Evolutionary conservation across 2,329 filamentous ascomycete species (phyloP), one percentile per base, ranked within the genome.

Genomic region (Epichloe aotearoae): DNA sequence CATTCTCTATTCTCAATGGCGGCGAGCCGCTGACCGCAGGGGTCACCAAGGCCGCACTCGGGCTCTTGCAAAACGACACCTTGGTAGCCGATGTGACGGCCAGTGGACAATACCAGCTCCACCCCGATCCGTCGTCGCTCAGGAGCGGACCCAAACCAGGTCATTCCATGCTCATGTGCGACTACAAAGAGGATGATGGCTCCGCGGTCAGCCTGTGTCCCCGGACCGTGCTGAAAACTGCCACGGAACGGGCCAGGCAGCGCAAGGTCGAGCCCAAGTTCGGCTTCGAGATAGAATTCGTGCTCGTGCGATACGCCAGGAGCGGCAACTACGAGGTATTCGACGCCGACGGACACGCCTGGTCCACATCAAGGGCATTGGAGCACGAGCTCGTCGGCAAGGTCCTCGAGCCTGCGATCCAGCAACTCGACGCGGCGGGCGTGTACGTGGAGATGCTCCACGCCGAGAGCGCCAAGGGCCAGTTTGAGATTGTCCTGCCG

Each of bases 221-320:
- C 1, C 75, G 86, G 50, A 71, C 79, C 41, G 62, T 83, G 51
- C 69, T 94, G 50, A 69, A 78, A 50, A 70, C 66, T 3, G 70
- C 81, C 0, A 61, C 83, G 1, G 68, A 74, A 0, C 66, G 68
- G 5, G 75, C 84, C 0, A 67, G 73, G 11, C 58, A 66, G 2
- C 69, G 77, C 38, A 71, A 73, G 1, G 69, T 88, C 2, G 65
- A 72, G 3, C 79, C 89, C 46, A 70, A 83, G 0, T 66, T 88
- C 15, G 88, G 88, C 0, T 94, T 93, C 56, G 88, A 95, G 64
- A 80, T 94, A 40, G 88, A 94, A 64, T 78, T 93, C 10, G 74
- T 86, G 1, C 82, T 94, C 55, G 70, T 91, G 56, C 73, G 74
- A 40, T 73, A 73, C 5, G 53, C 56, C 1, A 56, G 61, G 10